Conservation (phyloP, 2,329 filamentous ascomycete species). For the Aspergillus sp. region DNA sequence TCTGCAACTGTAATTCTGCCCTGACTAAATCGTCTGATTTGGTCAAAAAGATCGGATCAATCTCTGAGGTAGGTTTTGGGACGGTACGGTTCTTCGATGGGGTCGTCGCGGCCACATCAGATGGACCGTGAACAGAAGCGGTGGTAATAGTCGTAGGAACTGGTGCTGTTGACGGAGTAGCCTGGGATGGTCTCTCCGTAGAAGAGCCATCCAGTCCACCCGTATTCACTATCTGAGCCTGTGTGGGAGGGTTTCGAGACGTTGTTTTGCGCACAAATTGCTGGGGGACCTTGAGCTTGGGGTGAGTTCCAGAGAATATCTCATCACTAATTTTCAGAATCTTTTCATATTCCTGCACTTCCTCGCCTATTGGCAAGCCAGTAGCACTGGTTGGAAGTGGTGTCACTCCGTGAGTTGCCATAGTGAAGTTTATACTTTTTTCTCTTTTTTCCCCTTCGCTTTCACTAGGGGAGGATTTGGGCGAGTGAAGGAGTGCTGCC, state of each 20-base stretch:
- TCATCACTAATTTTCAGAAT: conserved; percentile 75
- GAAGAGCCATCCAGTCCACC: conserved; percentile 12
- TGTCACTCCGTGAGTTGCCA: conserved; percentile 27
- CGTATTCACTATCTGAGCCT: conserved; percentile 22
- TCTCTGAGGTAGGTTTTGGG: conserved; percentile 54
- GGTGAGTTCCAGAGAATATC: conserved; percentile 65
- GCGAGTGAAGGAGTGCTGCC: not conserved
- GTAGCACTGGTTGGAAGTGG: conserved; percentile 26
- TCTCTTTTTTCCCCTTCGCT: not conserved
- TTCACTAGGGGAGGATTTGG: not conserved
- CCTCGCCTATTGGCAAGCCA: conserved; percentile 40
- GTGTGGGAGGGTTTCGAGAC: conserved; percentile 26
- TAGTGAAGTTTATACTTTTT: conserved; percentile 14
- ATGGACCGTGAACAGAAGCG: conserved; percentile 12
- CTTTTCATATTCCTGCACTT: conserved; percentile 66
- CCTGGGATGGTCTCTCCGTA: conserved; percentile 12
- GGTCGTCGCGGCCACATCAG: conserved; percentile 13
- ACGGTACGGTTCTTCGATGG: conserved; percentile 31
- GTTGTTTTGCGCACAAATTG: conserved; percentile 42
- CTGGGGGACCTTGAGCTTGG: conserved; percentile 52
- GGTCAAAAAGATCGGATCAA: conserved; percentile 75
- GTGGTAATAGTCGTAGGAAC: conserved; percentile 14
- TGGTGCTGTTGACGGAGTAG: conserved; percentile 13
- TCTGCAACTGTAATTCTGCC: conserved; percentile 72
- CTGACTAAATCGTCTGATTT: conserved; percentile 80